These are phyloP conservation scores for Xylariaceae sp. DNA, from an alignment of 2,329 filamentous ascomycete genomes.

Conservation along the genomic window DNA sequence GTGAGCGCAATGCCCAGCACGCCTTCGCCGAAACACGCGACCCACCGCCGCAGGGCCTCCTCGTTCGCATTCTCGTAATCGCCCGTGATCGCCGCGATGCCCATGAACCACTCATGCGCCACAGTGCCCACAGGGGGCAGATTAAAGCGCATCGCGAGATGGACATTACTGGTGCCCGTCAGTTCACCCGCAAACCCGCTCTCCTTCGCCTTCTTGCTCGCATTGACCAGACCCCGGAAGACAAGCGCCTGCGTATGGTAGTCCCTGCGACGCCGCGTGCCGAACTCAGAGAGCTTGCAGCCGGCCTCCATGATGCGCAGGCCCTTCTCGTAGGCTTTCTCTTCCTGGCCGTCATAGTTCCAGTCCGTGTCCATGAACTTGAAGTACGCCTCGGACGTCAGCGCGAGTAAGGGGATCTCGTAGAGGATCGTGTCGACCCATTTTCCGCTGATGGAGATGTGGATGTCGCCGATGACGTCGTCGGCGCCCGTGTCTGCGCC, in stretches of 20 bases:
- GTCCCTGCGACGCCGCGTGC: conserved; percentile 79
- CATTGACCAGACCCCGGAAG: conserved; percentile 76
- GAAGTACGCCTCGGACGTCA: conserved; percentile 96
- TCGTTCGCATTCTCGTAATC: conserved; percentile 84
- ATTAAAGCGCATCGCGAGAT: conserved; percentile 89
- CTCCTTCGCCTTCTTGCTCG: conserved; percentile 63
- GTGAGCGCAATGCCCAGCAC: conserved; percentile 86
- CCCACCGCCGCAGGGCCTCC: conserved; percentile 79
- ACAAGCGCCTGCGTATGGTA: conserved; percentile 94
- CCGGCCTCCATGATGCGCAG: conserved; percentile 70
- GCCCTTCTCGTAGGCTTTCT: conserved; percentile 79
- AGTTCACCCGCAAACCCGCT: conserved; percentile 66
- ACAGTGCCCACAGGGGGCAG: conserved; percentile 80
- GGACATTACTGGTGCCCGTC: conserved; percentile 90
- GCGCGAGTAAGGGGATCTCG: conserved; percentile 86
- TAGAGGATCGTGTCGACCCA: conserved; percentile 98
- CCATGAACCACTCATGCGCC: conserved; percentile 99
- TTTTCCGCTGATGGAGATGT: conserved; percentile 70
- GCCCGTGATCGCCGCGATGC: conserved; percentile 82
- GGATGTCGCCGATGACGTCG: conserved; percentile 65
- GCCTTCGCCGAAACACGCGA: conserved; percentile 80
- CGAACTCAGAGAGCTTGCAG: conserved; percentile 91
- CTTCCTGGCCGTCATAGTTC: conserved; percentile 80
- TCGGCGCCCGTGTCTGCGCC: conserved; percentile 56
- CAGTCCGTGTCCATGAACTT: conserved; percentile 93